phyloP scores from a whole-genome alignment of 306 rosid species.

The Pterocarpus santalinus region DNA sequence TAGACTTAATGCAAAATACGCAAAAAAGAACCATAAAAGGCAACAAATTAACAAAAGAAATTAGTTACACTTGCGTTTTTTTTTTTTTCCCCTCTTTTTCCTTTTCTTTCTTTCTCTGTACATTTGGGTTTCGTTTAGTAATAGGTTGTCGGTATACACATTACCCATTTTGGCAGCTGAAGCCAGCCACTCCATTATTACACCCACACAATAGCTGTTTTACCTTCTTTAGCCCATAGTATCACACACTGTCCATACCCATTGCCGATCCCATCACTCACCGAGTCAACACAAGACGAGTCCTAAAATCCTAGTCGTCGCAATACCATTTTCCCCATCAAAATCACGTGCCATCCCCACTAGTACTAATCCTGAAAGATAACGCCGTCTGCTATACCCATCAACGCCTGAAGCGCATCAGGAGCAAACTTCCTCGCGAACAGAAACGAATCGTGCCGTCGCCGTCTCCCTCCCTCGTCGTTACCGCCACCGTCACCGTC shows the following conservation, averaged over 20 bases:
- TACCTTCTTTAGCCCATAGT: too few relatives aligned
- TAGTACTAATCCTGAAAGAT: constrained; percentile 55
- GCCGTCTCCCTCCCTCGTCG: constrained; percentile 26
- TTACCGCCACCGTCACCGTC: not conserved
- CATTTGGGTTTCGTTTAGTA: not conserved
- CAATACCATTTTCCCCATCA: not conserved
- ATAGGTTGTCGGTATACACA: not conserved
- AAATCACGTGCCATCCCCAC: not conserved
- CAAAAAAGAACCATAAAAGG: not conserved
- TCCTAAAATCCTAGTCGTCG: not conserved
- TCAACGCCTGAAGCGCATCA: constrained; percentile 59
- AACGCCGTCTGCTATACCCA: constrained; percentile 59
- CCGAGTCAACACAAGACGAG: not conserved
- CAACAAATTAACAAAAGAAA: not conserved
- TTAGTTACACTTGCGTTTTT: not conserved
- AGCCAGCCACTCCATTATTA: not conserved
- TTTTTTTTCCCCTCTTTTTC: not conserved
- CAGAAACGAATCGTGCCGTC: constrained; percentile 60
- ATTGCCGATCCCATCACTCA: not conserved
- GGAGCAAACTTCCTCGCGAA: constrained; percentile 73
- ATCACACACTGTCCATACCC: too few relatives aligned
- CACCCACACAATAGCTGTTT: not conserved
- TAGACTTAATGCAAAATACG: too few relatives aligned
- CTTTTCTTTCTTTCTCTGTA: not conserved
- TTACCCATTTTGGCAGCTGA: not conserved